Base-by-base conservation (phyloP, 2,329 filamentous ascomycete genomes). In the Clonostachys chloroleuca region DNA sequence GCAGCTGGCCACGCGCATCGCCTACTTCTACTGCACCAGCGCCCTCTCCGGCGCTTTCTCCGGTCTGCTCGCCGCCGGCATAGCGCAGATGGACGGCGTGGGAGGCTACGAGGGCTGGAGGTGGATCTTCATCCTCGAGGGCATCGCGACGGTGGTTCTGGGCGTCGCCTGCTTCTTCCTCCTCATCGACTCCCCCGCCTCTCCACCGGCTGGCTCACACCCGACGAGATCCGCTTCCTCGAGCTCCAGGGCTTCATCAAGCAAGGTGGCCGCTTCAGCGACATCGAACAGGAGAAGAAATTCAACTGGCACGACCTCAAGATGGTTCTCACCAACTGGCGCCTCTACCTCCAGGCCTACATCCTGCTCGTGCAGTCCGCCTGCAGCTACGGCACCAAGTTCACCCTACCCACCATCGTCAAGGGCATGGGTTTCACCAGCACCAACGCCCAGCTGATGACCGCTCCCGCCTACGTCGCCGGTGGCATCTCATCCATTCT, bases 21-120 rank as follows among this genome's bases (percentile, higher is more conserved):
- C 89, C 2, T 79, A 91, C 45, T 92, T 94, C 74, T 95, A 92
- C 70, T 88, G 85, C 0, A 87, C 88, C 0, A 88, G 88, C 0
- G 88, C 89, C 0, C 70, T 94, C 1, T 87, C 89, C 0, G 89
- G 89, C 1, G 89, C 84, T 0, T 90, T 90, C 54, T 86, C 84
- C 52, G 87, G 87, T 6, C 73, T 90, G 3, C 69, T 90, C 2
- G 86, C 87, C 0, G 86, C 81, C 35, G 86, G 74, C 0, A 89
- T 90, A 47, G 75, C 75, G 8, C 77, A 85, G 47, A 88, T 90
- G 84, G 72, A 83, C 45, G 85, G 84, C 1, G 60, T 85, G 1
- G 84, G 77, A 0, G 78, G 78, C 0, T 61, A 77, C 9, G 67
- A 72, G 20, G 81, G 81, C 2, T 86, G 81, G 80, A 73, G 77